Conservation (phyloP, 768 basidiomycete species). For the Tylopilus subfusipes region DNA sequence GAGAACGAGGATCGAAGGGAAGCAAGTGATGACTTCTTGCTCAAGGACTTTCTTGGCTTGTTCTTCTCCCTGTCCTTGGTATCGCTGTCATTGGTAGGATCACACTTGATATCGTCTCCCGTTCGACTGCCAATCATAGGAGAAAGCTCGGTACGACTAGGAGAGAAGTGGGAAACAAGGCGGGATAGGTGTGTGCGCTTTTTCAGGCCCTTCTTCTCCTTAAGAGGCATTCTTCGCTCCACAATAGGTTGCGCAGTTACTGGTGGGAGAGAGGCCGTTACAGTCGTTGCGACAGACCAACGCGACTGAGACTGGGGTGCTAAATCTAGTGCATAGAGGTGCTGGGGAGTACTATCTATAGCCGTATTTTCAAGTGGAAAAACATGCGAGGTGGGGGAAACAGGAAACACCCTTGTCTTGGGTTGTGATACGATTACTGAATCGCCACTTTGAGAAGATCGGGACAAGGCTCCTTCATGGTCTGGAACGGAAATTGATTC, state of each 20-base stretch:
- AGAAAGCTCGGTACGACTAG: constrained; percentile 23
- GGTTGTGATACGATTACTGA: constrained; percentile 1
- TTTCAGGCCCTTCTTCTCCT: constrained; percentile 21
- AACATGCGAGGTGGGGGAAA: constrained; percentile 1
- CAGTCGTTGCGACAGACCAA: constrained; percentile 32
- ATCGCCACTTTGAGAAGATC: constrained; percentile 3
- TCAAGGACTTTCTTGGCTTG: constrained; percentile 16
- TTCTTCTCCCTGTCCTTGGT: constrained; percentile 12
- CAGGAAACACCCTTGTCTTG: constrained; percentile 2
- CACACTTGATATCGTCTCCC: constrained; percentile 10
- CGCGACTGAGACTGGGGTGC: constrained; percentile 17
- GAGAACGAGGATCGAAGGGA: constrained; percentile 32
- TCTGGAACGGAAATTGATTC: not conserved
- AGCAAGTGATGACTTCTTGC: constrained; percentile 30
- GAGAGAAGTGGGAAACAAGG: constrained; percentile 29
- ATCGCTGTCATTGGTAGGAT: constrained; percentile 24
- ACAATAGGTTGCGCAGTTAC: constrained; percentile 13
- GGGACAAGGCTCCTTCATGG: constrained; percentile 3
- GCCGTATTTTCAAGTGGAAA: not conserved
- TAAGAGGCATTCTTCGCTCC: constrained; percentile 10
- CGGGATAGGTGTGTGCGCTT: constrained; percentile 30
- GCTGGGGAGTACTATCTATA: not conserved
- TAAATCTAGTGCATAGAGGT: constrained; percentile 2
- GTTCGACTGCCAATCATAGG: not conserved
- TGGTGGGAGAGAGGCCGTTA: constrained; percentile 23